A percentile compares a stretch with the other conserved stretches of the same genome.
phyloP scores from a whole-genome alignment of 768 basidiomycete genomes.

The Xerocomellus intermedius region DNA sequence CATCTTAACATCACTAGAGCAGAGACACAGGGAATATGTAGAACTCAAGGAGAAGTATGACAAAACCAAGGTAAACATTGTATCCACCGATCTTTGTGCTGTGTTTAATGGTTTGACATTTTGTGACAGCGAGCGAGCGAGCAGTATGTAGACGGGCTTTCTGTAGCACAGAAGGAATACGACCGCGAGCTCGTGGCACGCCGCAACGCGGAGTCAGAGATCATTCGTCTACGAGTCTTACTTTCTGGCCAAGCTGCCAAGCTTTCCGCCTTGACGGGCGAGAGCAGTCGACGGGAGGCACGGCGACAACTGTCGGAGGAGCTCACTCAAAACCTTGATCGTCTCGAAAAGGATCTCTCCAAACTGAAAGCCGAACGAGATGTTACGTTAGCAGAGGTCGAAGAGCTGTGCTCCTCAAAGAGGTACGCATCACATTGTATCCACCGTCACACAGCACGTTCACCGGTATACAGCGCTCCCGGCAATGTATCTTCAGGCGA shows the following conservation, averaged over 20 bases:
- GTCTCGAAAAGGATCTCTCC: slow-evolving; percentile 82
- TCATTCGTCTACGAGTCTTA: slow-evolving; percentile 78
- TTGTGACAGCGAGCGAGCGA: slow-evolving; percentile 76
- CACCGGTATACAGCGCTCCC: slow-evolving; percentile 23
- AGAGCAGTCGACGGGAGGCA: slow-evolving; percentile 72
- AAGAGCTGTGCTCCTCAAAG: slow-evolving; percentile 77
- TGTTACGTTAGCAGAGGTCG: slow-evolving; percentile 88
- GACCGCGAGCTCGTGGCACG: slow-evolving; percentile 87
- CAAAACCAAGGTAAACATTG: slow-evolving; percentile 74
- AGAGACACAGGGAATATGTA: slow-evolving; percentile 55
- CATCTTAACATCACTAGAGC: slow-evolving; percentile 64
- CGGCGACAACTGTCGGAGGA: slow-evolving; percentile 80
- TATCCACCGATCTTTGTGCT: not conserved
- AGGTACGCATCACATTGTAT: slow-evolving; percentile 45
- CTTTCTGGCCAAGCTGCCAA: slow-evolving; percentile 88
- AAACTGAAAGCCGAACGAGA: slow-evolving; percentile 88
- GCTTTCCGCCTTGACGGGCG: slow-evolving; percentile 80
- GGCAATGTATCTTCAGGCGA: slow-evolving; percentile 30
- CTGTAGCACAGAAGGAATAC: slow-evolving; percentile 92
- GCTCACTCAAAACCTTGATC: slow-evolving; percentile 68
- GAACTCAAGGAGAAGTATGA: slow-evolving; percentile 78
- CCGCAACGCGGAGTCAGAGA: slow-evolving; percentile 90
- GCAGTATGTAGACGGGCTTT: slow-evolving; percentile 88
- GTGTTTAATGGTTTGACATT: not conserved
- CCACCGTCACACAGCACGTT: slow-evolving; percentile 21